Percentiles rank a stretch among this genome's conserved stretches.
phyloP scores from a whole-genome alignment of 192 early-diverging fungal genomes.

The Ambispora gerdemannii region DNA sequence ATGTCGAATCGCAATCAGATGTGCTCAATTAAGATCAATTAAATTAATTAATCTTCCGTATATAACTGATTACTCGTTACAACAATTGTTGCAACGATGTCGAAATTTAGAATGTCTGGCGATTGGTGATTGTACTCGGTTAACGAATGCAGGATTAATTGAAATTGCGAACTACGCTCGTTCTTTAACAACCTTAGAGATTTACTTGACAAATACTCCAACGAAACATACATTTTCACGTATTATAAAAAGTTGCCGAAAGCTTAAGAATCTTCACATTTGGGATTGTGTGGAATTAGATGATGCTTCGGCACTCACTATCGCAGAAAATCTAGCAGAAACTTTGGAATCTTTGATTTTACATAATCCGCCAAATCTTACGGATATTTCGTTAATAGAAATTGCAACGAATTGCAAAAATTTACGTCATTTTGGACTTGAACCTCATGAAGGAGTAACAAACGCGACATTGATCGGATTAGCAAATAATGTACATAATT shows the following conservation, averaged over 20 bases:
- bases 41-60: slow-evolving; percentile 28
- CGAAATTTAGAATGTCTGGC: slow-evolving; percentile 5
- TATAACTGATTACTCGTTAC: slow-evolving; percentile 12
- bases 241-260: slow-evolving; percentile 8
- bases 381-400: slow-evolving; percentile 16
- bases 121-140: slow-evolving; percentile 16
- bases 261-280: slow-evolving; percentile 23
- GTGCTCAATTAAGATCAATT: slow-evolving; percentile 22
- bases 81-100: slow-evolving; percentile 6
- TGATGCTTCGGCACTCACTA: neutral
- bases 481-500: slow-evolving; percentile 6
- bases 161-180: neutral
- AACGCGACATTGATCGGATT: slow-evolving; percentile 8
- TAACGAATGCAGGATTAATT: slow-evolving; percentile 6
- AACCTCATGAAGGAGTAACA: slow-evolving; percentile 22
- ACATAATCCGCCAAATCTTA: slow-evolving; percentile 19
- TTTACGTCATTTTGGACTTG: slow-evolving; percentile 17
- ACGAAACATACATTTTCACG: slow-evolving; percentile 1
- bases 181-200: slow-evolving; percentile 15
- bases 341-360: slow-evolving; percentile 24
- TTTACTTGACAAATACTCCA: slow-evolving; percentile 14
- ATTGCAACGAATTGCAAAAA: slow-evolving; percentile 16
- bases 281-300: slow-evolving; percentile 19
- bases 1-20: slow-evolving; percentile 4
- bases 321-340: slow-evolving; percentile 3